Evolutionary conservation across 495 filamentous ascomycete species (phyloP), one percentile per base, ranked within the genome.

Genomic region (Penicillium tannophilum): DNA sequence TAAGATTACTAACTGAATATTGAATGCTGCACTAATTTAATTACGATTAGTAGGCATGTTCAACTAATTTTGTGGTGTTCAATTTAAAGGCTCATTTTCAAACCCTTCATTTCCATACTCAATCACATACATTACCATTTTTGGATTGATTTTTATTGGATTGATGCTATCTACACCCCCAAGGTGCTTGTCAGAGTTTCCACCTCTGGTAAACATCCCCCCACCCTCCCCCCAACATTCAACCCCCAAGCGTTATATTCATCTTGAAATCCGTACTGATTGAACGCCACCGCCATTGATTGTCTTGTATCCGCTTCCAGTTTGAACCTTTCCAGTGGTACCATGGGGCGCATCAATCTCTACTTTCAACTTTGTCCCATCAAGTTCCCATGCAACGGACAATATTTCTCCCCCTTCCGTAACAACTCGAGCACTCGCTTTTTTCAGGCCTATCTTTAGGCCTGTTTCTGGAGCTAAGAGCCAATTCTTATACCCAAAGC

Each of bases 401-500:
- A 56, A 30, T 0, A 11, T 39, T 2, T 48, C 16, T 19, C 54
- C 54, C 5, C 43, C 47, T n/a, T 33, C 45, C 14, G 54, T 49
- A 6, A 49, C 54, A 14, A 56, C 43, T 28, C 19, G 33, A 11
- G 54, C 44, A 30, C 54, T 50, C 8, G 54, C 45, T 17, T 49
- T 28, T 24, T 49, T 47, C 3, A 56, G 17, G 6, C 54, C 54
- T 33, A 56, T 56, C 14, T 49, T 14, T 3, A 56, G 8, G 1
- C 54, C 54, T 4, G 54, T 49, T 7, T 41, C 31, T 10, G 54
- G 54, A 5, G 19, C 19, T 16, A 49, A 49, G 1, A 56, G 9
- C 54, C 54, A 56, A 46, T 49, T 19, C 16, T 50, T 56, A n/a
- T 50, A 56, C 17, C 54, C 45, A 56, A 49, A 56, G 0, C 54